These are phyloP conservation scores for Mucor mucedo DNA, from an alignment of 371 early-diverging fungal genomes.

Conservation along the genomic window DNA sequence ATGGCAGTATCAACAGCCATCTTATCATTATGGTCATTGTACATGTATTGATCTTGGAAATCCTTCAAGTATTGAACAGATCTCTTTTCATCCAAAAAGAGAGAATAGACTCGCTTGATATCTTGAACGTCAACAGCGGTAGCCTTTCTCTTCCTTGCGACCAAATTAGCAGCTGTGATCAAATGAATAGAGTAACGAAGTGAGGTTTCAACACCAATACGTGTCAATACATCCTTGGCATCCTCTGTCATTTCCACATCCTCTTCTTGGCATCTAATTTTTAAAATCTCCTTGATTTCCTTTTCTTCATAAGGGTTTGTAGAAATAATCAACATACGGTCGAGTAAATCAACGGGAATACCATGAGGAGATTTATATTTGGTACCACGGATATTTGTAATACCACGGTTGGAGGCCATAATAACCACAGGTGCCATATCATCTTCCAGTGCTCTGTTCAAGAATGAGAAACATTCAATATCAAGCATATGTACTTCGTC, in stretches of 20 bases:
- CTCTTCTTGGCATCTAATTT: conserved; percentile 94
- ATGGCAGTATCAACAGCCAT: conserved; percentile 53
- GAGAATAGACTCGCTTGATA: conserved; percentile 89
- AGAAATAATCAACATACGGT: conserved; percentile 92
- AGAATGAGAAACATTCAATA: conserved; percentile 98
- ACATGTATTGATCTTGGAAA: conserved; percentile 94
- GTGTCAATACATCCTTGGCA: conserved; percentile 87
- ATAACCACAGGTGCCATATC: conserved; percentile 97
- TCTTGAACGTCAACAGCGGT: conserved; percentile 89
- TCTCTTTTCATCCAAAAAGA: conserved; percentile 96
- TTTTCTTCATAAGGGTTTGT: conserved; percentile 84
- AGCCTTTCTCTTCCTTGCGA: conserved; percentile 91
- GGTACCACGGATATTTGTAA: conserved; percentile 94
- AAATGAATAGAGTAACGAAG: conserved; percentile 97
- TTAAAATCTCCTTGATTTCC: conserved; percentile 92
- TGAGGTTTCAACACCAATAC: conserved; percentile 92
- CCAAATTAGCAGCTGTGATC: conserved; percentile 91
- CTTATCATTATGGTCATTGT: conserved; percentile 61
- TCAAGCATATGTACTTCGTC: conserved; percentile 99
- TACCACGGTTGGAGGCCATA: conserved; percentile 98
- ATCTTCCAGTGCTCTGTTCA: conserved; percentile 97
- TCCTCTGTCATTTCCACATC: conserved; percentile 96
- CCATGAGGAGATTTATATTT: conserved; percentile 94
- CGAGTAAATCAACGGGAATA: conserved; percentile 96
- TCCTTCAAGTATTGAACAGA: conserved; percentile 92